phyloP scores from a whole-genome alignment of 1,284 basidiomycete species.

The Austroboletus rostrupii region DNA sequence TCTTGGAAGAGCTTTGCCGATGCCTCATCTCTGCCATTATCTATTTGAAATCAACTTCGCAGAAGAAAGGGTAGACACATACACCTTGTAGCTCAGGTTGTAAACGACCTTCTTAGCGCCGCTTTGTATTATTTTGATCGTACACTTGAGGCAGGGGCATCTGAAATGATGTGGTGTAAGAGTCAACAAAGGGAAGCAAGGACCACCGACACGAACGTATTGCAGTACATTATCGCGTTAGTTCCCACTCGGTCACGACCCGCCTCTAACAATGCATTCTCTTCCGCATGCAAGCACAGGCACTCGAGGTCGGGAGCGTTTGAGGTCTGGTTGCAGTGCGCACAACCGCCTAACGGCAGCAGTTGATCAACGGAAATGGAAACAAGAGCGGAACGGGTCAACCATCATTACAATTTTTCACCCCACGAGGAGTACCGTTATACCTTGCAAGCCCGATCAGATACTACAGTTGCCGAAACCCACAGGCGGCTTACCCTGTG shows the following conservation, averaged over 20 bases:
- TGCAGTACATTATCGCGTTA: conserved; percentile 89
- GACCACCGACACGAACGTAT: conserved; percentile 51
- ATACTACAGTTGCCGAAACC: not conserved
- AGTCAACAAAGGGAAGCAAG: conserved; percentile 1
- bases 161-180: conserved; percentile 39
- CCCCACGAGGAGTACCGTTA: conserved; percentile 92
- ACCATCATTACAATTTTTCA: conserved; percentile 83
- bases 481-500: conserved; percentile 63
- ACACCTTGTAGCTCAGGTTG: conserved; percentile 95
- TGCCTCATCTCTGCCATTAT: conserved; percentile 63
- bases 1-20: conserved; percentile 74
- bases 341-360: conserved; percentile 59
- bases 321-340: conserved; percentile 62
- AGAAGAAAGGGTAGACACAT: conserved; percentile 25
- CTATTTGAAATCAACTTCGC: not conserved
- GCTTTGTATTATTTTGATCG: conserved; percentile 95
- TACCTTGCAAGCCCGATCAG: conserved; percentile 51
- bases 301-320: conserved; percentile 60
- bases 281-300: conserved; percentile 95
- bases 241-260: conserved; percentile 81
- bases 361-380: conserved; percentile 1
- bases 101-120: conserved; percentile 94
- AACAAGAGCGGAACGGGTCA: not conserved
- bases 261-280: conserved; percentile 94
- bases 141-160: conserved; percentile 95